Evolutionary conservation across 495 filamentous ascomycete genomes (phyloP), one percentile per base, ranked within the genome.

Genomic region (Aspergillus incahuasiensis): DNA sequence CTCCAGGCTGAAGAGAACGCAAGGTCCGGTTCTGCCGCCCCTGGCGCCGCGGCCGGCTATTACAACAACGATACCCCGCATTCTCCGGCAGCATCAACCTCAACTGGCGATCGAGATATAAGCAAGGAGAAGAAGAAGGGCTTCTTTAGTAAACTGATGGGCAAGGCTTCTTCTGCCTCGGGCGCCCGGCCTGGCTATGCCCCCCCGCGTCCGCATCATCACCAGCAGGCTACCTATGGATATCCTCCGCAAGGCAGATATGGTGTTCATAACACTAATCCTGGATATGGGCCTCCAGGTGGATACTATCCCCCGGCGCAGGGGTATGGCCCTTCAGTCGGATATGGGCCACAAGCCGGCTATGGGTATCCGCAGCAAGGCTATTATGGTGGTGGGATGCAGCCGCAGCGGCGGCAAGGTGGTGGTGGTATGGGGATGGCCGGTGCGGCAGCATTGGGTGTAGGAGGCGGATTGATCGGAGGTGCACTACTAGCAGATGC

Each of bases 1-100:
- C 76, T 95, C 13, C 91, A 96, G 62, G 89, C 85, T 22, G 87
- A 95, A 63, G 90, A 95, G 71, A 78, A 95, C 58, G 85, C 82
- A 0, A 81, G 83, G 13, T 35, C 46, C 30, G 24, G 47, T n/a
- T 38, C 32, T 24, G 47, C 47, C 20, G 82, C 32, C 28, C 56
- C 57, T n/a, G 62, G 79, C 18, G 71, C 75, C 1, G 66, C 77
- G 12, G 58, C 74, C 22, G 61, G 64, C 19, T 84, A 78, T 57
- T 83, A 84, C 30, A 46, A 24, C 67, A 55, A 63, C 5, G 20
- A 56, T 16, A 20, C 58, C 8, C 59, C 62, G 49, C 68, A 70
- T 6, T 71, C 64, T 50, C 55, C 35, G 68, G 67, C 38, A 1
- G 8, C 39, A 0, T 43, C 49, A 13, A 15, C 38, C 3, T 40